These are phyloP conservation scores for Pulveroboletus sp. DNA, from an alignment of 768 basidiomycete species.

Conservation along the genomic window DNA sequence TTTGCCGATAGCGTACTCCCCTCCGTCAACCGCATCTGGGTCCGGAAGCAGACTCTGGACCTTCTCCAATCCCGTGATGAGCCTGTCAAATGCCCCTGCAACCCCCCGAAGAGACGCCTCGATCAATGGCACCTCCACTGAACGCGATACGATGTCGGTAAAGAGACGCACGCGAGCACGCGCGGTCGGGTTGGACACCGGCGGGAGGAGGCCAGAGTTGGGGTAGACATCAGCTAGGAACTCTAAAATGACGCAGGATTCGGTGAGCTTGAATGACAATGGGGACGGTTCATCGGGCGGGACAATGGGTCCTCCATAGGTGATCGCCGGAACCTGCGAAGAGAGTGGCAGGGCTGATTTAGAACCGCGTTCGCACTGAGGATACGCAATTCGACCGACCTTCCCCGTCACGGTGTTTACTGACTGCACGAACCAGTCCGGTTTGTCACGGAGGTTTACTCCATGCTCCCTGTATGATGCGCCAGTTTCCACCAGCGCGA, in stretches of 20 bases:
- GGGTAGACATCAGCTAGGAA: conserved; percentile 62
- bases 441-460: conserved; percentile 61
- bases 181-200: conserved; percentile 40
- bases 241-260: conserved; percentile 62
- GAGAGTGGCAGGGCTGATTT: neutral
- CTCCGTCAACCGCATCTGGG: conserved; percentile 43
- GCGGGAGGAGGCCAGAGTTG: conserved; percentile 45
- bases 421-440: conserved; percentile 62
- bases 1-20: conserved; percentile 34
- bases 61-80: conserved; percentile 1
- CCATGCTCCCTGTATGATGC: conserved; percentile 47
- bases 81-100: neutral
- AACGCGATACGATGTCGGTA: conserved; percentile 49
- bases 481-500: conserved; percentile 56
- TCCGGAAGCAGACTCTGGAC: conserved; percentile 8
- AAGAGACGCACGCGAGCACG: conserved; percentile 63
- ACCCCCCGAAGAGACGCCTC: conserved; percentile 29
- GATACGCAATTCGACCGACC: conserved; percentile 31
- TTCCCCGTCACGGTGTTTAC: conserved; percentile 60
- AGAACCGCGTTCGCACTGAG: too few species aligned
- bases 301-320: conserved; percentile 56
- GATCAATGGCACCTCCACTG: conserved; percentile 36
- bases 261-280: conserved; percentile 57
- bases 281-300: conserved; percentile 55
- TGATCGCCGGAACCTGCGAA: conserved; percentile 54